Evolutionary conservation across 768 basidiomycete species (phyloP).

Genomic region (Xerocomellus chrysenteron): DNA sequence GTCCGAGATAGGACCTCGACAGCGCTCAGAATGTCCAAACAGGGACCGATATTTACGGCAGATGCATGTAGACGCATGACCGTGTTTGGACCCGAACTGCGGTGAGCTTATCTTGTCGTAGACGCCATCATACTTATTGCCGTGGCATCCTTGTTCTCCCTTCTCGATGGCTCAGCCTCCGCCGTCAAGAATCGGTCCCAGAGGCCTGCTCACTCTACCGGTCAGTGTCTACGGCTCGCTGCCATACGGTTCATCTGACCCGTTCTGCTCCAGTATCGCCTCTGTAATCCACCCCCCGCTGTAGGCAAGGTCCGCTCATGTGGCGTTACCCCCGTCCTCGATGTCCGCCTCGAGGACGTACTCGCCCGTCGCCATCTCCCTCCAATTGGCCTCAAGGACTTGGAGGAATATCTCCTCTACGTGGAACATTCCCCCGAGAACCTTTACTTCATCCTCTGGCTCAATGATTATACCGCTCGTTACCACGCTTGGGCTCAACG

Average conservation of each 20-base stretch:
- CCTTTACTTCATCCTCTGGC: slow-evolving; percentile 83
- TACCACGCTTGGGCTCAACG: slow-evolving; percentile 42
- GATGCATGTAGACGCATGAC: neutral
- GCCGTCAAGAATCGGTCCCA: slow-evolving; percentile 31
- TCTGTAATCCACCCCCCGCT: slow-evolving; percentile 69
- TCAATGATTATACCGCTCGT: slow-evolving; percentile 64
- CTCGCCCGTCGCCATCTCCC: slow-evolving; percentile 76
- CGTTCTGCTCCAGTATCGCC: slow-evolving; percentile 35
- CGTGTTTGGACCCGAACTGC: slow-evolving; percentile 1
- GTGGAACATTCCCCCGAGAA: slow-evolving; percentile 77
- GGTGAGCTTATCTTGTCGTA: slow-evolving; percentile 13
- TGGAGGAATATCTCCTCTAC: slow-evolving; percentile 80
- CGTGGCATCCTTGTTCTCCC: neutral
- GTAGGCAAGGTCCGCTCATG: slow-evolving; percentile 69
- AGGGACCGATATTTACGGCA: slow-evolving; percentile 13
- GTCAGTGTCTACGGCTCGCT: slow-evolving; percentile 20
- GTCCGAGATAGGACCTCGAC: slow-evolving; percentile 15
- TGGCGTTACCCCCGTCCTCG: slow-evolving; percentile 63
- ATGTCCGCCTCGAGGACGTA: slow-evolving; percentile 71
- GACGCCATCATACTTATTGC: neutral
- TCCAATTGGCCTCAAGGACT: slow-evolving; percentile 73
- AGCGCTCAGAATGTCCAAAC: slow-evolving; percentile 4
- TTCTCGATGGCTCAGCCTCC: slow-evolving; percentile 30
- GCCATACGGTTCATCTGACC: neutral
- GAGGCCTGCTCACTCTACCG: slow-evolving; percentile 39